These are phyloP conservation scores for Diplotaxis tenuifolia DNA, from an alignment of 345 rosid genomes.

Conservation along the genomic window DNA sequence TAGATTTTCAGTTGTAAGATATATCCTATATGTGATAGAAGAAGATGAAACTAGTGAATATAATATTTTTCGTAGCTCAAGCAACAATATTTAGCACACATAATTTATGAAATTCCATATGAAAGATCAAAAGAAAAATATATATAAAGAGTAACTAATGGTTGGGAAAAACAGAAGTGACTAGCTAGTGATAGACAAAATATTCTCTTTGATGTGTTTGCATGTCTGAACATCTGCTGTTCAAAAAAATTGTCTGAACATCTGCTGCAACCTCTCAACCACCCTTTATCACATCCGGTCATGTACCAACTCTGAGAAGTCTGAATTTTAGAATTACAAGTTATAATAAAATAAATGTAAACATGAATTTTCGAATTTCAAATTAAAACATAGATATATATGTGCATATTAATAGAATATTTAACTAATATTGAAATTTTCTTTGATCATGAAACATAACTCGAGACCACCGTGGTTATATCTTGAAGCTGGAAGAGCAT, in stretches of 20 bases:
- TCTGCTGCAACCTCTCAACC: conserved; percentile 18
- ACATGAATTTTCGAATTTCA: too few species aligned
- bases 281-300: conserved; percentile 1
- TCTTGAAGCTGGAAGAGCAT: background rate
- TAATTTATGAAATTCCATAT: background rate
- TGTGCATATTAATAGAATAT: background rate
- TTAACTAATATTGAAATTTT: background rate
- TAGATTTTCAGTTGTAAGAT: background rate
- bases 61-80: background rate
- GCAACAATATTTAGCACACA: background rate
- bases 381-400: too few species aligned
- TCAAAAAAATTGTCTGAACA: conserved; percentile 12
- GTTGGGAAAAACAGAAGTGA: background rate
- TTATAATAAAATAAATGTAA: too few species aligned
- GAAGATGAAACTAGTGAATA: too few species aligned
- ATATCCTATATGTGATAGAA: background rate
- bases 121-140: background rate
- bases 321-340: background rate
- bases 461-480: background rate
- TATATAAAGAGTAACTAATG: background rate
- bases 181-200: conserved; percentile 4
- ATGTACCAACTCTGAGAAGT: background rate
- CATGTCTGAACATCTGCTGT: conserved; percentile 12
- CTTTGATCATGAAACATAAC: background rate
- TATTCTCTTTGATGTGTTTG: conserved; percentile 21